phyloP scores from a whole-genome alignment of 2,329 filamentous ascomycete species.

The Sporothrix brunneoviolacea region DNA sequence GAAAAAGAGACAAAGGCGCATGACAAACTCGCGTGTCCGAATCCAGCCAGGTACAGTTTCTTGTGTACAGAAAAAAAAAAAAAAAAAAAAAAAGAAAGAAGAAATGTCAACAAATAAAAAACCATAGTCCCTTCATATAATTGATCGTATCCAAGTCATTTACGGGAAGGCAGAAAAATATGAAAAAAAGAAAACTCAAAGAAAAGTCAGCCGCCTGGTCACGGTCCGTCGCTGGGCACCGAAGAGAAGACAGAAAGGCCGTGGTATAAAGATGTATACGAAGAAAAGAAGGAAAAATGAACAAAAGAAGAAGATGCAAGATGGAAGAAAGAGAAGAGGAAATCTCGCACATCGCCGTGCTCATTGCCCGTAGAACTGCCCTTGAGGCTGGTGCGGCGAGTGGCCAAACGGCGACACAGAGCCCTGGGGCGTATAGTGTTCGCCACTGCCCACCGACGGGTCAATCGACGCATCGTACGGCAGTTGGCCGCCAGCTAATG shows the following conservation, averaged over 20 bases:
- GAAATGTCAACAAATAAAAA: background rate
- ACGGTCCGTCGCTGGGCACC: too few relatives aligned
- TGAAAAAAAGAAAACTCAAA: background rate
- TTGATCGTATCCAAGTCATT: slow-evolving; percentile 6
- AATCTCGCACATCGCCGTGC: background rate
- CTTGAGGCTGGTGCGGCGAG: slow-evolving; percentile 34
- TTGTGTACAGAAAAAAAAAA: background rate
- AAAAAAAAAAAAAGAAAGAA: slow-evolving; percentile 14
- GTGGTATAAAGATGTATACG: slow-evolving; percentile 3
- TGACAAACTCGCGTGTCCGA: background rate
- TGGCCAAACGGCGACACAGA: slow-evolving; percentile 37
- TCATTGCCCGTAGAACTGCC: slow-evolving; percentile 17
- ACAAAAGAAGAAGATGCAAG: background rate
- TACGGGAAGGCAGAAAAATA: background rate
- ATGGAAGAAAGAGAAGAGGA: background rate
- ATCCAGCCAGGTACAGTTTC: too few relatives aligned
- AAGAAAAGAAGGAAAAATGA: background rate
- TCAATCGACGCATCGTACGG: slow-evolving; percentile 29
- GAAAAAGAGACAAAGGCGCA: background rate
- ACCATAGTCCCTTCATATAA: background rate
- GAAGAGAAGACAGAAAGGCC: slow-evolving; percentile 12
- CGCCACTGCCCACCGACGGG: slow-evolving; percentile 23
- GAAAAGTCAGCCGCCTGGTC: too few relatives aligned
- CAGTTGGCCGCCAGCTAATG: slow-evolving; percentile 21
- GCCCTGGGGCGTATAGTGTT: slow-evolving; percentile 34